Evolutionary conservation across 2,329 filamentous ascomycete species (phyloP).

Genomic region (Metarhizium robertsii): DNA sequence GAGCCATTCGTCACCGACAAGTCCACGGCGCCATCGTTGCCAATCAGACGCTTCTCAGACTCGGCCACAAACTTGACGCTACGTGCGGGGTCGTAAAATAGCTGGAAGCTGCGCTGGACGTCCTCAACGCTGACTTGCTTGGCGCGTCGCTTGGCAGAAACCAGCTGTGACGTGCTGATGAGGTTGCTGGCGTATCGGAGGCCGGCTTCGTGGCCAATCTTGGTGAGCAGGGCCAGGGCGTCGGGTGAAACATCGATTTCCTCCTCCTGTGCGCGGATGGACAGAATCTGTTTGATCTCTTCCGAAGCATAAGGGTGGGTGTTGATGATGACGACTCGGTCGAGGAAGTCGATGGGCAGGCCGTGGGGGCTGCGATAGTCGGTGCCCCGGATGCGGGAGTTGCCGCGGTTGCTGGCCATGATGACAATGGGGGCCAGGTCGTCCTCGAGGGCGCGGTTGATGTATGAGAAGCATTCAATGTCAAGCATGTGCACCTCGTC

Average conservation of each 20-base stretch:
- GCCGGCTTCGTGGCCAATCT: slow-evolving; percentile 88
- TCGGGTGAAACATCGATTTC: slow-evolving; percentile 88
- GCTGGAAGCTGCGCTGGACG: slow-evolving; percentile 83
- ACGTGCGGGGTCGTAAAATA: slow-evolving; percentile 84
- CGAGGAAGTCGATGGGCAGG: slow-evolving; percentile 88
- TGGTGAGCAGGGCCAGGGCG: slow-evolving; percentile 84
- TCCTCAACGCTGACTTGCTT: slow-evolving; percentile 80
- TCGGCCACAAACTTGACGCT: slow-evolving; percentile 87
- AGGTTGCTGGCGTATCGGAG: slow-evolving; percentile 96
- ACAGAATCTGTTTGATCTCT: slow-evolving; percentile 86
- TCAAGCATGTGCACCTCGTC: slow-evolving; percentile 99
- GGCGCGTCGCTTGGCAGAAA: slow-evolving; percentile 75
- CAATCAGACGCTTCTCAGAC: slow-evolving; percentile 88
- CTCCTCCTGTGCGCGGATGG: slow-evolving; percentile 89
- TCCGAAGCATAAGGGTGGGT: slow-evolving; percentile 76
- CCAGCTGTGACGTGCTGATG: slow-evolving; percentile 85
- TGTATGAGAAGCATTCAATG: slow-evolving; percentile 97
- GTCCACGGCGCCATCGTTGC: slow-evolving; percentile 71
- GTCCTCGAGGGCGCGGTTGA: slow-evolving; percentile 93
- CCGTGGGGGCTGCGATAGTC: slow-evolving; percentile 91
- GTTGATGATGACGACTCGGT: slow-evolving; percentile 92
- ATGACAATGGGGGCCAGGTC: slow-evolving; percentile 95
- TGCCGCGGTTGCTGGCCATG: slow-evolving; percentile 95
- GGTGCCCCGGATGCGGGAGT: slow-evolving; percentile 85
- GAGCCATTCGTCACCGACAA: slow-evolving; percentile 40